Conservation (phyloP, 495 filamentous ascomycete genomes). For the Parachaetomium inaequale region DNA sequence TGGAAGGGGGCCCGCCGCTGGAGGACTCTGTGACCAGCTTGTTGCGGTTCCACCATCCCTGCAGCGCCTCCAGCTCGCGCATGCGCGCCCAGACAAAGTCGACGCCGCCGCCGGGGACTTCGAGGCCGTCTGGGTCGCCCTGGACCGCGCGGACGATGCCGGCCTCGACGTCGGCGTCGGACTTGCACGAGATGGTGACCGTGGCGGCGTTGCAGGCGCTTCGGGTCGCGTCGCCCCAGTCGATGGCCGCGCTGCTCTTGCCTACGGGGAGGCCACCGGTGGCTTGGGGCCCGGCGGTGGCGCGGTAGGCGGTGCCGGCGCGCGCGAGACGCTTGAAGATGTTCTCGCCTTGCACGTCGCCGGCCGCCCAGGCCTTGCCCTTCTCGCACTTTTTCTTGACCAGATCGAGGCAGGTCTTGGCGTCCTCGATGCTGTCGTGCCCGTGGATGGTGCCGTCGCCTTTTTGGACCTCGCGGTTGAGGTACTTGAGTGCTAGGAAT, state of each 20-base stretch:
- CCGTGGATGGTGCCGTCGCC: slow-evolving; percentile 56
- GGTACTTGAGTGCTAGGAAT: slow-evolving; percentile 74
- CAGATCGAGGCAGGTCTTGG: slow-evolving; percentile 82
- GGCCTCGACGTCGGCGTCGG: slow-evolving; percentile 70
- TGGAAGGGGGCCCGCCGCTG: slow-evolving; percentile 20
- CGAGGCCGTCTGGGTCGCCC: slow-evolving; percentile 60
- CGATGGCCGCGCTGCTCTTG: slow-evolving; percentile 75
- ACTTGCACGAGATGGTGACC: slow-evolving; percentile 65
- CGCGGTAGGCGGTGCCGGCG: slow-evolving; percentile 47
- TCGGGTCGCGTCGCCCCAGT: slow-evolving; percentile 78
- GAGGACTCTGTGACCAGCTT: slow-evolving; percentile 26
- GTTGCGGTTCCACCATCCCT: slow-evolving; percentile 76
- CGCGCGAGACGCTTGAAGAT: slow-evolving; percentile 81
- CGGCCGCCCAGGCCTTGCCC: slow-evolving; percentile 76
- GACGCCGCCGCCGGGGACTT: slow-evolving; percentile 65
- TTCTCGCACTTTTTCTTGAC: slow-evolving; percentile 94
- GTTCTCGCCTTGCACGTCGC: slow-evolving; percentile 69
- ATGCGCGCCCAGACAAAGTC: slow-evolving; percentile 89
- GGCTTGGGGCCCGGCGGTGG: slow-evolving; percentile 49
- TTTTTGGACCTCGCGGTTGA: slow-evolving; percentile 81
- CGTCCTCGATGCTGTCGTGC: slow-evolving; percentile 91
- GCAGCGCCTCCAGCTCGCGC: slow-evolving; percentile 73
- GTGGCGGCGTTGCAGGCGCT: slow-evolving; percentile 69
- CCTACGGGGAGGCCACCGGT: slow-evolving; percentile 48
- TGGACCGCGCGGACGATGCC: slow-evolving; percentile 64